Conservation (phyloP, 345 rosid species). For the Citrus cavaleriei region DNA sequence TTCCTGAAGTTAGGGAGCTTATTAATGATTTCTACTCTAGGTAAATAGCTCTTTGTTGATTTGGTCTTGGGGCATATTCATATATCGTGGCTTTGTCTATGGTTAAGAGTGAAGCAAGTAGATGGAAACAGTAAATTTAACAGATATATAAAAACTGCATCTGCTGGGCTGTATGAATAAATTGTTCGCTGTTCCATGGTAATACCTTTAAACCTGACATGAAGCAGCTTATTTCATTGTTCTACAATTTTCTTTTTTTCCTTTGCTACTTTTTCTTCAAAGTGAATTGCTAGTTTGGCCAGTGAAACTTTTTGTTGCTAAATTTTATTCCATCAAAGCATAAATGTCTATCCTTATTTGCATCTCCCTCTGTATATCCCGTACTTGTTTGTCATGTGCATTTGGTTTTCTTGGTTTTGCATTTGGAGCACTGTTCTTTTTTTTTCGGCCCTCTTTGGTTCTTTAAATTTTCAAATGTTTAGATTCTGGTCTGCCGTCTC, state of each 20-base stretch:
- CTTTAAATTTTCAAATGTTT: not conserved
- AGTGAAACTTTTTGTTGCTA: not conserved
- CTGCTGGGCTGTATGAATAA: not conserved
- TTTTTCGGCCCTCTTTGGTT: too few species aligned
- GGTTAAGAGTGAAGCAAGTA: not conserved
- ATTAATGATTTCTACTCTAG: conserved; percentile 95
- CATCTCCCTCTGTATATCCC: not conserved
- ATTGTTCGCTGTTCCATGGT: not conserved
- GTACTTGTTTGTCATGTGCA: not conserved
- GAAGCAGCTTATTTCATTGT: not conserved
- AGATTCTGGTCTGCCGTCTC: not conserved
- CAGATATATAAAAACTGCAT: not conserved
- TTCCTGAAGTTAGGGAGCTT: conserved; percentile 98
- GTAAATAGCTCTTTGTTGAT: conserved; percentile 29
- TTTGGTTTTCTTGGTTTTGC: not conserved
- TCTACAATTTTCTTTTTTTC: not conserved
- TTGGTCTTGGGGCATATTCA: not conserved
- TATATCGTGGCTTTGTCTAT: not conserved
- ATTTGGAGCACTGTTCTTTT: not conserved
- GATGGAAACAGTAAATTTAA: not conserved
- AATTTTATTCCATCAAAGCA: not conserved
- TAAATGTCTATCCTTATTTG: not conserved
- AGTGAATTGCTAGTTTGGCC: not conserved
- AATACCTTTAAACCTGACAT: not conserved
- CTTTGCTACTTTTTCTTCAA: not conserved